These are phyloP conservation scores for Fonsecaea pedrosoi DNA, from an alignment of 2,329 filamentous ascomycete genomes.

Conservation along the genomic window DNA sequence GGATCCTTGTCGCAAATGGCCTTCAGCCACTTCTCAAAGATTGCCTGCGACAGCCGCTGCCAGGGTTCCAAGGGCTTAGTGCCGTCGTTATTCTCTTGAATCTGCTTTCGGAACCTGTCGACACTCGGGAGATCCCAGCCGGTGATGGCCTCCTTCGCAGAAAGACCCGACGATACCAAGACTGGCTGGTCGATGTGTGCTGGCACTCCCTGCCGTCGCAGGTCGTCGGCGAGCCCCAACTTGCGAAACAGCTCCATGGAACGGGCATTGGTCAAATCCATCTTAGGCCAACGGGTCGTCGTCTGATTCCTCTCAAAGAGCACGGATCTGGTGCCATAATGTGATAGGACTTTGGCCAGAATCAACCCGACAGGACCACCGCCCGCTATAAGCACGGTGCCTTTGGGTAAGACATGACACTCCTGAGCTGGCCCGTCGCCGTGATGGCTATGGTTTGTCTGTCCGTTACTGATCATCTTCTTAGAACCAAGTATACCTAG, in stretches of 20 bases:
- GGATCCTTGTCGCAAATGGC: slow-evolving; percentile 37
- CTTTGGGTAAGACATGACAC: slow-evolving; percentile 9
- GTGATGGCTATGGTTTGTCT: neutral
- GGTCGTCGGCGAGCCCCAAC: slow-evolving; percentile 29
- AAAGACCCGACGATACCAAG: slow-evolving; percentile 20
- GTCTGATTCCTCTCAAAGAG: slow-evolving; percentile 42
- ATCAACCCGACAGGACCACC: slow-evolving; percentile 55
- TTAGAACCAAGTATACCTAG: neutral
- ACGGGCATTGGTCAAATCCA: slow-evolving; percentile 48
- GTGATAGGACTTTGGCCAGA: slow-evolving; percentile 43
- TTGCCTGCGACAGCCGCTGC: slow-evolving; percentile 45
- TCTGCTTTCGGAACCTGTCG: slow-evolving; percentile 36
- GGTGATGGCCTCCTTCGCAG: slow-evolving; percentile 22
- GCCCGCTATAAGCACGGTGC: slow-evolving; percentile 53
- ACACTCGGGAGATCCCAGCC: slow-evolving; percentile 26
- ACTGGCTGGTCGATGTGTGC: slow-evolving; percentile 18
- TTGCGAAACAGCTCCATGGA: slow-evolving; percentile 47
- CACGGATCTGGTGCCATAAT: slow-evolving; percentile 36
- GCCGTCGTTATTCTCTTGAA: slow-evolving; percentile 45
- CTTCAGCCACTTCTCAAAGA: slow-evolving; percentile 49
- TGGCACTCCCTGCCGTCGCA: slow-evolving; percentile 22
- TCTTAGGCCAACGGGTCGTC: slow-evolving; percentile 49
- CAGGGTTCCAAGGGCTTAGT: slow-evolving; percentile 43
- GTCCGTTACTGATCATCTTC: neutral
- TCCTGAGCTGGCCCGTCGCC: neutral